phyloP scores from a whole-genome alignment of 2,329 filamentous ascomycete species.

The Scedosporium aurantiacum region DNA sequence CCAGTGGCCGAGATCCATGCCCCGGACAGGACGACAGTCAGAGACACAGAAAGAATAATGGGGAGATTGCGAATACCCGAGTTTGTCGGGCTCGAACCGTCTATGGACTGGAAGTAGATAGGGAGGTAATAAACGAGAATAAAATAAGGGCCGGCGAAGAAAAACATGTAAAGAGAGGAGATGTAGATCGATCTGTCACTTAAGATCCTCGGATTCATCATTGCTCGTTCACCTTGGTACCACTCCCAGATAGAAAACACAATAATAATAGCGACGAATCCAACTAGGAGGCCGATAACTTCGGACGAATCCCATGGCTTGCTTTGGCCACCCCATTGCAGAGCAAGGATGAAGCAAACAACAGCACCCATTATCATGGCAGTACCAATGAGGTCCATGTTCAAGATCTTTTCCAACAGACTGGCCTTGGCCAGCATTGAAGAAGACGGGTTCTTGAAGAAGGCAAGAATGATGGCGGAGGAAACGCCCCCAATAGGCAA shows the following conservation, averaged over 20 bases:
- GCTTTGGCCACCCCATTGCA: slow-evolving; percentile 35
- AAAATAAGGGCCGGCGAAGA: slow-evolving; percentile 24
- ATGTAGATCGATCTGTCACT: slow-evolving; percentile 25
- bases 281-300: slow-evolving; percentile 27
- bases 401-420: neutral
- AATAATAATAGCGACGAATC: slow-evolving; percentile 19
- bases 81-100: slow-evolving; percentile 24
- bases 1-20: slow-evolving; percentile 25
- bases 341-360: slow-evolving; percentile 35
- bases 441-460: slow-evolving; percentile 28
- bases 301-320: slow-evolving; percentile 17
- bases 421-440: neutral
- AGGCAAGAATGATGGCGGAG: slow-evolving; percentile 23
- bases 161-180: slow-evolving; percentile 18
- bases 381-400: slow-evolving; percentile 18
- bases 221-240: slow-evolving; percentile 23
- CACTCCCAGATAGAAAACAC: slow-evolving; percentile 22
- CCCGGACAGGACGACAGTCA: slow-evolving; percentile 14
- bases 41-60: slow-evolving; percentile 8
- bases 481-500: slow-evolving; percentile 18
- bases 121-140: slow-evolving; percentile 28
- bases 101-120: slow-evolving; percentile 35
- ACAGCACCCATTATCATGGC: slow-evolving; percentile 23
- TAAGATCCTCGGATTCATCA: slow-evolving; percentile 29
- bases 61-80: slow-evolving; percentile 17